Evolutionary conservation across 2,329 filamentous ascomycete genomes (phyloP).

Genomic region (Parasarocladium wereldwijsianum): DNA sequence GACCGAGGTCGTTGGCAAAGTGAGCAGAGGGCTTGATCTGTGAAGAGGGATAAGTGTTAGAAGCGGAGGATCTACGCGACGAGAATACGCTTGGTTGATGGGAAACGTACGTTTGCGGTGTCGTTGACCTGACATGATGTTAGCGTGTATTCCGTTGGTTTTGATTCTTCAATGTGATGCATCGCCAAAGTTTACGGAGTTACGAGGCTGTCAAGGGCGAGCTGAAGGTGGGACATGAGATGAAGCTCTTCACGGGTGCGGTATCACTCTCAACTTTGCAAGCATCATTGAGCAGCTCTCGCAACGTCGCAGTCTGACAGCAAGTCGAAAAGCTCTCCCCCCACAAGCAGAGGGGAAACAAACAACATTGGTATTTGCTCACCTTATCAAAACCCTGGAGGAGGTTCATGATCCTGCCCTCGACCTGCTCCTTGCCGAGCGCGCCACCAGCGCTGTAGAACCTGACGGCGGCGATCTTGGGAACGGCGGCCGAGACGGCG

Average conservation of each 20-base stretch:
- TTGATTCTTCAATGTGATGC: too few relatives aligned
- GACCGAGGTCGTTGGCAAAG: slow-evolving; percentile 92
- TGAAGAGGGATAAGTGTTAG: slow-evolving; percentile 7
- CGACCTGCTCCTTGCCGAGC: slow-evolving; percentile 70
- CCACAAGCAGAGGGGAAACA: too few relatives aligned
- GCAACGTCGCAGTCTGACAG: too few relatives aligned
- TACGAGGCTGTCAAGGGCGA: too few relatives aligned
- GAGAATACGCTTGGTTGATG: neutral
- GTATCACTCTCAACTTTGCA: too few relatives aligned
- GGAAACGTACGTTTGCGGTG: slow-evolving; percentile 39
- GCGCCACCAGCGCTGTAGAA: slow-evolving; percentile 76
- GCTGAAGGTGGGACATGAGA: too few relatives aligned
- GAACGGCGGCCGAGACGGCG: slow-evolving; percentile 43
- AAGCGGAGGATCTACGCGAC: slow-evolving; percentile 7
- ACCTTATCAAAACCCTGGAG: slow-evolving; percentile 94
- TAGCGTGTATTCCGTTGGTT: too few relatives aligned
- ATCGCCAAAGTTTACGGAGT: too few relatives aligned
- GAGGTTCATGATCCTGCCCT: slow-evolving; percentile 83
- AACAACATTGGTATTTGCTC: slow-evolving; percentile 26
- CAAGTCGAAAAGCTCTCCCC: too few relatives aligned
- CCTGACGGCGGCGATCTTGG: slow-evolving; percentile 55
- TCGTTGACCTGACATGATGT: slow-evolving; percentile 63
- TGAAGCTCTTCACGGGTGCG: too few relatives aligned
- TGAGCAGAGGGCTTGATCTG: slow-evolving; percentile 75
- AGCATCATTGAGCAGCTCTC: slow-evolving; percentile 1